Evolutionary conservation across 805 yeast species (phyloP), one percentile per base, ranked within the genome.

Genomic region (Ogataea methylovora): DNA sequence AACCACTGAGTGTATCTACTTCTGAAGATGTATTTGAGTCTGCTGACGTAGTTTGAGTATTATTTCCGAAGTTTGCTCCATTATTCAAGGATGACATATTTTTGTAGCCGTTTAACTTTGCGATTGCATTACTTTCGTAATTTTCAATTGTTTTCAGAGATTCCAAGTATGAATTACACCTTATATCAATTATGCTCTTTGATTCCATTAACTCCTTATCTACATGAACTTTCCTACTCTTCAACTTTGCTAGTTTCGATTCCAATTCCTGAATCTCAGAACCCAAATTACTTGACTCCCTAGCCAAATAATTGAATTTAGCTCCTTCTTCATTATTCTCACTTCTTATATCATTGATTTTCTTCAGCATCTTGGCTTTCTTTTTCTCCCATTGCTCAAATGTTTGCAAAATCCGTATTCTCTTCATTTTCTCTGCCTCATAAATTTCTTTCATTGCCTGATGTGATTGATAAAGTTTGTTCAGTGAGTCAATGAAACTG

Each of bases 161-260:
- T 24, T 66, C 67, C 12, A 63, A 63, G 38, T 65, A 69, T 27
- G 60, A 60, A 10, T 72, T 65, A 0, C 73, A 48, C 40, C 58
- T 63, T 37, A 72, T 67, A 36, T 73, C 79, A 18, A 73, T 42
- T 3, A 73, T 61, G 3, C 77, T 71, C 42, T 69, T 64, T 1
- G 78, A 62, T 14, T 61, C 63, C 18, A 58, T 53, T 20, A 72
- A 51, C 43, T 72, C 78, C 8, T 42, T 34, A 8, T 46, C n/a
- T 43, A 1, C 73, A 34, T 4, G 60, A 38, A 9, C 37, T 41
- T 33, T 62, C 62, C 45, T 64, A 67, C 3, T 42, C 42, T 29
- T 54, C 57, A n/a, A 41, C 3, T 43, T 39, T 8, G 33, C 28
- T 21, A 73, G 43, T 24, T 56, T 54, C 8, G 37, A 27, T 37